Evolutionary conservation across 768 basidiomycete genomes (phyloP).

Genomic region (Kondoa subrosea): DNA sequence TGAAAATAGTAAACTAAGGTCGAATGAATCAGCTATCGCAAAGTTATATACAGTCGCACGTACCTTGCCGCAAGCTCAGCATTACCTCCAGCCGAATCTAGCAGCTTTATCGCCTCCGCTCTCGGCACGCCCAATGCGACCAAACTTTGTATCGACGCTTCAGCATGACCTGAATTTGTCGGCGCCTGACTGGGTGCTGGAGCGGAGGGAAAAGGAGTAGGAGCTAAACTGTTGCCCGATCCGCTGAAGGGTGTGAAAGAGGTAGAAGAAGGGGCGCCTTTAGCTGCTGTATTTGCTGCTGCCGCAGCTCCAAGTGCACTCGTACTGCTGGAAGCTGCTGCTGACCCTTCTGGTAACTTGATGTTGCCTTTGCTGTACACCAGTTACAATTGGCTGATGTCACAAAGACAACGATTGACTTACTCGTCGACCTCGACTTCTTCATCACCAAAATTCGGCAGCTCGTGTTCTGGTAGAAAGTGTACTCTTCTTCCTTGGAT

Average conservation of each 20-base stretch:
- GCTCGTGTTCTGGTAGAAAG: conserved; percentile 85
- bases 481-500: conserved; percentile 76
- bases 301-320: conserved; percentile 21
- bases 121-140: conserved; percentile 61
- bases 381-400: not conserved
- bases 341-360: conserved; percentile 16
- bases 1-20: not conserved
- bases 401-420: conserved; percentile 1
- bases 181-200: conserved; percentile 27
- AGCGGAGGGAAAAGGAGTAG: conserved; percentile 12
- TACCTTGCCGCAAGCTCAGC: conserved; percentile 15
- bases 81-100: conserved; percentile 70
- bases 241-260: conserved; percentile 20
- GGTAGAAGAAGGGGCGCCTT: conserved; percentile 23
- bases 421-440: conserved; percentile 31
- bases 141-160: conserved; percentile 47
- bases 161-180: conserved; percentile 38
- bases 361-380: conserved; percentile 24
- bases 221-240: conserved; percentile 22
- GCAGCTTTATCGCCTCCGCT: conserved; percentile 55
- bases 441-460: conserved; percentile 49
- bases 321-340: not conserved
- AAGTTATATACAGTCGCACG: not conserved
- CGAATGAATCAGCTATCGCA: not conserved
- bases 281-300: conserved; percentile 21